Evolutionary conservation across 805 yeast species (phyloP).

Genomic region (Dipodascopsis uninucleata): DNA sequence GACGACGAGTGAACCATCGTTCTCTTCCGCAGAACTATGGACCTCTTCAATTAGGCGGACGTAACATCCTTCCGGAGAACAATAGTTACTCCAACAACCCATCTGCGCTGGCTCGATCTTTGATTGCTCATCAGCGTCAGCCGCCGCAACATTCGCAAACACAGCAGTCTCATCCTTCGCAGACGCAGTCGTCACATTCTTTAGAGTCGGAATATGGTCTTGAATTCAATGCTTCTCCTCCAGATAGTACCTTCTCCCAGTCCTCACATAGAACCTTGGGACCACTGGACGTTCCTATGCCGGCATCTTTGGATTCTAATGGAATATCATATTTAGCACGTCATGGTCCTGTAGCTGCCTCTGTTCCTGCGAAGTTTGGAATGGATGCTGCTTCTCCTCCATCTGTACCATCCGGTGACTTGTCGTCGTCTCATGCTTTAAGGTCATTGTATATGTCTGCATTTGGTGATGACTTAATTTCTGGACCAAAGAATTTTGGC

Average conservation of each 20-base stretch:
- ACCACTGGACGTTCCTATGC: constrained; percentile 23
- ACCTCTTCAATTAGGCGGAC: constrained; percentile 21
- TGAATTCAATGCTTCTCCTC: constrained; percentile 3
- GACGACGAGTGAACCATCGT: constrained; percentile 63
- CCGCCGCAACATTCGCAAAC: constrained; percentile 16
- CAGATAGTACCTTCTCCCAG: constrained; percentile 10
- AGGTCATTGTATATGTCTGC: constrained; percentile 26
- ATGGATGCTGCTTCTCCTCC: constrained; percentile 13
- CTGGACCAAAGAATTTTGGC: background rate
- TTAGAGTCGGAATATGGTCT: constrained; percentile 1
- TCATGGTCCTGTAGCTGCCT: constrained; percentile 30
- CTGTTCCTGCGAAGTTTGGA: constrained; percentile 28
- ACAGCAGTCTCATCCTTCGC: background rate
- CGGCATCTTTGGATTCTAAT: constrained; percentile 28
- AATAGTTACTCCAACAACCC: constrained; percentile 18
- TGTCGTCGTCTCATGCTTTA: constrained; percentile 16
- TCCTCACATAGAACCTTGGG: constrained; percentile 24
- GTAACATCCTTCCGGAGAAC: constrained; percentile 22
- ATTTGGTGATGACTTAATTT: constrained; percentile 17
- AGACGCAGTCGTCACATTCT: background rate
- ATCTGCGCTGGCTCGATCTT: constrained; percentile 25
- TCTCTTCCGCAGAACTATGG: constrained; percentile 12
- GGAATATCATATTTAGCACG: constrained; percentile 23
- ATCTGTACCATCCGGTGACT: background rate
- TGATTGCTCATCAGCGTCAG: constrained; percentile 8